Percentiles rank a stretch among this genome's conserved stretches.
Conservation (phyloP, 1,284 basidiomycete genomes). For the Cutaneotrichosporon spelunceum region DNA sequence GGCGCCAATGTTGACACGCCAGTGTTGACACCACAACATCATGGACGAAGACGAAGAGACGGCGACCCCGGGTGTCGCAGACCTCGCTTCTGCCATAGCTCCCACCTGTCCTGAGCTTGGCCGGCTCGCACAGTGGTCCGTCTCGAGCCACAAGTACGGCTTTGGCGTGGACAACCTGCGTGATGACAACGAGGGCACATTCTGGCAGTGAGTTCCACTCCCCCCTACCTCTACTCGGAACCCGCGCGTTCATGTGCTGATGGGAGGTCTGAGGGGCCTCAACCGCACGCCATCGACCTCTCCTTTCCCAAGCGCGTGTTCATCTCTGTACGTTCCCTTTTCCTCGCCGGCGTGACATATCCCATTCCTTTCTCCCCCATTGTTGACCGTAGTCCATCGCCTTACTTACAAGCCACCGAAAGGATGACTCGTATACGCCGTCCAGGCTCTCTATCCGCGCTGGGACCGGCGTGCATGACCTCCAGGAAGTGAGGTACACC, state of each 20-base stretch:
- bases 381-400: slow-evolving; percentile 81
- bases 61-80: neutral
- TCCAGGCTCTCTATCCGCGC: slow-evolving; percentile 83
- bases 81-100: neutral
- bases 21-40: slow-evolving; percentile 5
- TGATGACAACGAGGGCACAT: slow-evolving; percentile 84
- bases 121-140: slow-evolving; percentile 85
- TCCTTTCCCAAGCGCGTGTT: slow-evolving; percentile 88
- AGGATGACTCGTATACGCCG: slow-evolving; percentile 97
- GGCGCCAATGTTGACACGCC: neutral
- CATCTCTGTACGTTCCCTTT: slow-evolving; percentile 64
- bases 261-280: slow-evolving; percentile 87
- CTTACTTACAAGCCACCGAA: slow-evolving; percentile 76
- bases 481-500: slow-evolving; percentile 75
- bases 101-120: slow-evolving; percentile 38
- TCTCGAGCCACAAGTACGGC: slow-evolving; percentile 94
- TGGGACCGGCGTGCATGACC: slow-evolving; percentile 84
- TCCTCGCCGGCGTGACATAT: slow-evolving; percentile 56
- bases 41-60: slow-evolving; percentile 10
- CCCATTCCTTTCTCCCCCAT: too few relatives aligned
- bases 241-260: slow-evolving; percentile 3
- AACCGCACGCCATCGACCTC: slow-evolving; percentile 92
- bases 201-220: slow-evolving; percentile 85
- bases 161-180: slow-evolving; percentile 89
- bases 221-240: neutral